phyloP scores from a whole-genome alignment of 768 basidiomycete species.

The Tricholoma terreum region DNA sequence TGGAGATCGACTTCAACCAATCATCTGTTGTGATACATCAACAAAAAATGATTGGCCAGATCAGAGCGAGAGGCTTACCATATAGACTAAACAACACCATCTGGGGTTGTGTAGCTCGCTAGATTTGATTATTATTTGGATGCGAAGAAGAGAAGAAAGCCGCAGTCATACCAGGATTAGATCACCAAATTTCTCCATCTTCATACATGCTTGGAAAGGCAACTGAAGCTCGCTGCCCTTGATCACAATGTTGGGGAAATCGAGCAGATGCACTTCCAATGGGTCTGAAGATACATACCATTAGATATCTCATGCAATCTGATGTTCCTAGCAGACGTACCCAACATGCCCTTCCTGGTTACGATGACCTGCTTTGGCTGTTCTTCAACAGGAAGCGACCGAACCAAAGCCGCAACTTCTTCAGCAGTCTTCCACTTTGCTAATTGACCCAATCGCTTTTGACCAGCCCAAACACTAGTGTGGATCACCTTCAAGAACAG shows the following conservation, averaged over 20 bases:
- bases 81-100: conserved; percentile 99
- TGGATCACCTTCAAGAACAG: conserved; percentile 99
- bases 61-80: conserved; percentile 37
- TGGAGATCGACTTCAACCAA: conserved; percentile 98
- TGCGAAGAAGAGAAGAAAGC: background rate
- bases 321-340: conserved; percentile 36
- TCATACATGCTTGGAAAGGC: conserved; percentile 99
- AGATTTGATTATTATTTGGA: conserved; percentile 4
- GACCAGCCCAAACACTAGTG: conserved; percentile 99
- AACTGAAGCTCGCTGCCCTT: conserved; percentile 97
- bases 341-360: conserved; percentile 99
- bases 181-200: conserved; percentile 99
- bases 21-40: conserved; percentile 57
- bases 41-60: background rate
- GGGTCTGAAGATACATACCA: conserved; percentile 51
- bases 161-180: conserved; percentile 66
- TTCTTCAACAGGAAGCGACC: conserved; percentile 98
- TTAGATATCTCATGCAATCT: background rate
- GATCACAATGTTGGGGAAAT: conserved; percentile 99
- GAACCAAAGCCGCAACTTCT: conserved; percentile 97
- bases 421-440: conserved; percentile 99
- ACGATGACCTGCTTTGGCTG: conserved; percentile 99
- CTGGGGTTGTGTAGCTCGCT: conserved; percentile 96
- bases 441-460: conserved; percentile 98
- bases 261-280: conserved; percentile 96